Evolutionary conservation across 164 flowering plant genomes (phyloP).

Genomic region (Sedum album): DNA sequence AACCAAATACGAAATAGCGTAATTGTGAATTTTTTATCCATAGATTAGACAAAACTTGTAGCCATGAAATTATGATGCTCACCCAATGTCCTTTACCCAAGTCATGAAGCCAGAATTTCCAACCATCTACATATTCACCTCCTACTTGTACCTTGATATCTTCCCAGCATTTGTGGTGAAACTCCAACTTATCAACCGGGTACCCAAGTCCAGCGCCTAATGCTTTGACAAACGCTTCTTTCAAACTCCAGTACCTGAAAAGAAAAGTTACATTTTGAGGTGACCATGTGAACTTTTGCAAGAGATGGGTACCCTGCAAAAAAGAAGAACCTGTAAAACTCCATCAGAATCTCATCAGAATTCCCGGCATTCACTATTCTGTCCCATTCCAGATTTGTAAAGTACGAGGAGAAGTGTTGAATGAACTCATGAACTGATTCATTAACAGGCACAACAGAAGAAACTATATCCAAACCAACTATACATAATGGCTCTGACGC

Average conservation of each 20-base stretch:
- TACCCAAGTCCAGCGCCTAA: conserved; percentile 58
- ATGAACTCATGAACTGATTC: conserved; percentile 45
- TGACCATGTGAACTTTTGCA: not conserved
- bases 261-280: not conserved
- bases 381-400: conserved; percentile 64
- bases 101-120: conserved; percentile 66
- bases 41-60: not conserved
- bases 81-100: conserved; percentile 47
- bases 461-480: conserved; percentile 76
- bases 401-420: conserved; percentile 45
- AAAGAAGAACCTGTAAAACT: conserved; percentile 47
- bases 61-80: conserved; percentile 5
- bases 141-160: conserved; percentile 35
- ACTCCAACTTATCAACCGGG: conserved; percentile 50
- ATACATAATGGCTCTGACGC: conserved; percentile 79
- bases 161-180: conserved; percentile 55
- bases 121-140: conserved; percentile 29
- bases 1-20: not conserved
- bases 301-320: not conserved
- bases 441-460: conserved; percentile 30
- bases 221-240: conserved; percentile 85
- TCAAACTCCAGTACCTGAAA: conserved; percentile 78
- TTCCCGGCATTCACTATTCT: conserved; percentile 38
- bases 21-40: not conserved
- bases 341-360: conserved; percentile 32